phyloP scores from a whole-genome alignment of 805 yeast genomes.

The Yamadazyma olivae region DNA sequence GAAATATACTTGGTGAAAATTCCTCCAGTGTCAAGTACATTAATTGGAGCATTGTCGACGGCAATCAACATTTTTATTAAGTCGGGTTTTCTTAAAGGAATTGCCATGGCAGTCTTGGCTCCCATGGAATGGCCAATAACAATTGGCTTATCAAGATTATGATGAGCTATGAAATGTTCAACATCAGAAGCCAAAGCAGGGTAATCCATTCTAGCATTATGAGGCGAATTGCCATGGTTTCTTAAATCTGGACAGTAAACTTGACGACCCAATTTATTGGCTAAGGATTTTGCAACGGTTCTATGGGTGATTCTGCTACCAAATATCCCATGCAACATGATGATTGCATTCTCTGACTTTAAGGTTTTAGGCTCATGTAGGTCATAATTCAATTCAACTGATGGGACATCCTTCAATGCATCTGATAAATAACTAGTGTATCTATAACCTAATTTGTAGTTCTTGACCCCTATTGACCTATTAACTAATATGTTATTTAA shows the following conservation, averaged over 20 bases:
- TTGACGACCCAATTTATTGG: conserved; percentile 47
- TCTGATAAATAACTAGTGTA: conserved; percentile 20
- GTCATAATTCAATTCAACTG: conserved; percentile 58
- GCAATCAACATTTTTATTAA: conserved; percentile 60
- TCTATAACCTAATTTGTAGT: neutral
- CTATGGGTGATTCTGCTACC: conserved; percentile 83
- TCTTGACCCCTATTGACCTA: neutral
- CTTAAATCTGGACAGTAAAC: conserved; percentile 75
- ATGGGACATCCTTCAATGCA: conserved; percentile 34
- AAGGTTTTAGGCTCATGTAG: conserved; percentile 28
- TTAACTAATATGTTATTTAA: too few species aligned
- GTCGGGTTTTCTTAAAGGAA: conserved; percentile 65
- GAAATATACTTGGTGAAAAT: conserved; percentile 67
- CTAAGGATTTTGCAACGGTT: conserved; percentile 64
- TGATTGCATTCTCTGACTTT: conserved; percentile 53
- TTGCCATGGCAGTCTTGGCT: conserved; percentile 90
- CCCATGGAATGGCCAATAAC: conserved; percentile 88
- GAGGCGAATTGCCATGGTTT: conserved; percentile 94
- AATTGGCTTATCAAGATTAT: conserved; percentile 47
- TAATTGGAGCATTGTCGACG: conserved; percentile 90
- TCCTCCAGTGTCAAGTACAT: conserved; percentile 45
- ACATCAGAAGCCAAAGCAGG: conserved; percentile 83
- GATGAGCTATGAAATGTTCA: conserved; percentile 53
- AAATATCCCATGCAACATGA: conserved; percentile 85
- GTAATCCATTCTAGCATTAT: conserved; percentile 66